A percentile compares a stretch with the other conserved stretches of the same genome.
These are phyloP conservation scores for Yarrowia divulgata DNA, from an alignment of 805 yeast species.

Conservation along the genomic window DNA sequence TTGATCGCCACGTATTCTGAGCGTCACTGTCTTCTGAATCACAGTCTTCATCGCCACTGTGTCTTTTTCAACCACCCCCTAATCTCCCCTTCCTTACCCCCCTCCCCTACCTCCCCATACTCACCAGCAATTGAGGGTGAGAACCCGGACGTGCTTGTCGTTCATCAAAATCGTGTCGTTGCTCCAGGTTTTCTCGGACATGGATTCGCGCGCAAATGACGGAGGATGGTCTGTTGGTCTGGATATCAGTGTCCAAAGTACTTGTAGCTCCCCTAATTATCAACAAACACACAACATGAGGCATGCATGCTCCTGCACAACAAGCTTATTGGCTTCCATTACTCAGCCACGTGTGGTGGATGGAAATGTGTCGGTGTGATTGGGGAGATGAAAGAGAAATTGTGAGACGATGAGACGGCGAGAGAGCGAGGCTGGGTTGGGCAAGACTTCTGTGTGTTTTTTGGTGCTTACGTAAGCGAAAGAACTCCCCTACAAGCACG, in stretches of 20 bases:
- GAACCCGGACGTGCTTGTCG: conserved; percentile 19
- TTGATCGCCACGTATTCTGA: too few relatives aligned
- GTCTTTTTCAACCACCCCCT: too few relatives aligned
- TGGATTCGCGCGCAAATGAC: background rate
- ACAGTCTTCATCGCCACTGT: too few relatives aligned
- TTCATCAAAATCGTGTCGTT: conserved; percentile 5
- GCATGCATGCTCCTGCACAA: background rate
- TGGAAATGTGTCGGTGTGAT: too few relatives aligned
- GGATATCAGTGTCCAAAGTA: background rate
- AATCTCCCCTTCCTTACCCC: background rate
- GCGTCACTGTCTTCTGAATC: too few relatives aligned
- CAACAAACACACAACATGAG: conserved; percentile 3
- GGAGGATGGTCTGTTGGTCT: background rate
- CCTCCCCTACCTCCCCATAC: background rate
- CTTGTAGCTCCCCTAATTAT: background rate
- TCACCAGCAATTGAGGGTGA: conserved; percentile 36
- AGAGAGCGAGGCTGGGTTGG: too few relatives aligned
- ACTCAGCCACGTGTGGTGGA: conserved; percentile 5
- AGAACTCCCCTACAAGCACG: too few relatives aligned
- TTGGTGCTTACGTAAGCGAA: too few relatives aligned
- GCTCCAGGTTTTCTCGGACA: conserved; percentile 2
- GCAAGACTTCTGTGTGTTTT: too few relatives aligned
- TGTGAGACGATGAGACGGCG: too few relatives aligned
- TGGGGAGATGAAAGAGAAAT: too few relatives aligned
- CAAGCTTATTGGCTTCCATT: background rate